Conservation (phyloP, 345 rosid genomes). For the Arabidopsis arenosa region DNA sequence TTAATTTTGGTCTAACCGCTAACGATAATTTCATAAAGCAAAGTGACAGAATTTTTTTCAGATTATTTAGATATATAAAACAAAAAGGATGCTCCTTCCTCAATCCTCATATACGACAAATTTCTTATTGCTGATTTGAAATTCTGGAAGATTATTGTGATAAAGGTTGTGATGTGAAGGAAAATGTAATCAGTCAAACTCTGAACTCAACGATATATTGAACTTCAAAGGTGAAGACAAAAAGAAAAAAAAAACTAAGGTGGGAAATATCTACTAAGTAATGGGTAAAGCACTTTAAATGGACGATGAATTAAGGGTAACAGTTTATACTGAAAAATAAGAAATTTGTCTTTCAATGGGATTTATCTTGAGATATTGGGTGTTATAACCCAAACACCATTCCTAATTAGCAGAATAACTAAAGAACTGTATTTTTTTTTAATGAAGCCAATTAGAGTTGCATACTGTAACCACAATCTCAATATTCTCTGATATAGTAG, state of each 20-base stretch:
- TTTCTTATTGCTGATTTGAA: background rate
- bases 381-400: background rate
- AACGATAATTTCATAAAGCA: no score
- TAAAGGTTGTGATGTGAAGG: conserved; percentile 4
- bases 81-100: background rate
- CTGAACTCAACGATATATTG: conserved; percentile 22
- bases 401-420: background rate
- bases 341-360: background rate
- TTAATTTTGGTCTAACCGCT: no score
- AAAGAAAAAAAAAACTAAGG: conserved; percentile 6
- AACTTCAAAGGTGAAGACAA: conserved; percentile 1
- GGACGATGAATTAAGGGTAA: conserved; percentile 10
- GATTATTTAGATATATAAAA: background rate
- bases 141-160: conserved; percentile 1
- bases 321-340: background rate
- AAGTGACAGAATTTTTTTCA: background rate
- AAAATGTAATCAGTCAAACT: background rate
- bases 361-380: background rate
- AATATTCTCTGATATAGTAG: background rate
- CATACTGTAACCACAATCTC: background rate
- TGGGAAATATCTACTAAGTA: conserved; percentile 9
- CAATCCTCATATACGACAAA: background rate
- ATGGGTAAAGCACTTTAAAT: conserved; percentile 17
- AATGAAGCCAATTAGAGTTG: background rate
- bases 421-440: background rate